Conservation (phyloP, 2,329 filamentous ascomycete genomes). For the Cercospora sesami region DNA sequence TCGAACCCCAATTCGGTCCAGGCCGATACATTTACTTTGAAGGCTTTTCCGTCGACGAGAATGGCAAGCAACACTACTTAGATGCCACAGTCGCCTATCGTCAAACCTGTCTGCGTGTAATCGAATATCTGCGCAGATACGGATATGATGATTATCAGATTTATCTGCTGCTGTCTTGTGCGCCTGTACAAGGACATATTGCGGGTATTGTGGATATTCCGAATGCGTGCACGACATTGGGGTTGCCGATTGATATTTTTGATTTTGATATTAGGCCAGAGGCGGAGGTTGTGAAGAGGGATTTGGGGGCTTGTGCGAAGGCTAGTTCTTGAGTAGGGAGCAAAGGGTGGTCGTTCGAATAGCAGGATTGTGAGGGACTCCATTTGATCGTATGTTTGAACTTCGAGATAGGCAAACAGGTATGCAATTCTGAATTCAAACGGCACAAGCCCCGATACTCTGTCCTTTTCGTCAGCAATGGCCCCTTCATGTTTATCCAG, state of each 20-base stretch:
- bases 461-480: not conserved
- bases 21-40: constrained; percentile 82
- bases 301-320: constrained; percentile 73
- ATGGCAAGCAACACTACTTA: constrained; percentile 85
- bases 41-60: constrained; percentile 84
- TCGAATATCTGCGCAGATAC: constrained; percentile 74
- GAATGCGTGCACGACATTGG: constrained; percentile 86
- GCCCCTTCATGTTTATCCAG: no score
- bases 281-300: constrained; percentile 58
- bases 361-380: not conserved
- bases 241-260: constrained; percentile 89
- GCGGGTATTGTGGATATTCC: constrained; percentile 74
- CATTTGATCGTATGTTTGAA: no score
- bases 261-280: constrained; percentile 84
- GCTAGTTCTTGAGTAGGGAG: constrained; percentile 38
- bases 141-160: constrained; percentile 72
- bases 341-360: no score
- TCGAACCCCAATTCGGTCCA: constrained; percentile 84
- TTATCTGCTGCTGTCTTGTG: constrained; percentile 81
- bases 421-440: not conserved
- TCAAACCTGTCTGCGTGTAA: constrained; percentile 73
- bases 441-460: not conserved
- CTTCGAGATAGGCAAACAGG: not conserved
- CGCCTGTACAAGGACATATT: constrained; percentile 82
- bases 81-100: constrained; percentile 85